Conservation (phyloP, 768 basidiomycete genomes). For the Russula dissimulans region DNA sequence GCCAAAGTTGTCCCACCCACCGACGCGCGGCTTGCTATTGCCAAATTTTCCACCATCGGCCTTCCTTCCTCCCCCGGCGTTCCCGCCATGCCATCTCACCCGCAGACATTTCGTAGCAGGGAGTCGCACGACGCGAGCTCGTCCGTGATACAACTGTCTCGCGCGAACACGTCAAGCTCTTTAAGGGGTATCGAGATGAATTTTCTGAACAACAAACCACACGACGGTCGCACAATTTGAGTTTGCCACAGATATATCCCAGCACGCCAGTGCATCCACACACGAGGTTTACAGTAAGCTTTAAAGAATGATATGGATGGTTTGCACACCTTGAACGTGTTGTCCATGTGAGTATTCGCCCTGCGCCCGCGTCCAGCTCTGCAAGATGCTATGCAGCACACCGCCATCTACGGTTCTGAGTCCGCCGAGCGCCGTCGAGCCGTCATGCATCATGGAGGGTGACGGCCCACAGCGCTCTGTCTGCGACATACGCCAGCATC, state of each 20-base stretch:
- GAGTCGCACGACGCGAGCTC: constrained; percentile 82
- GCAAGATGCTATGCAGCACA: constrained; percentile 40
- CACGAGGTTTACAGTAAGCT: no score
- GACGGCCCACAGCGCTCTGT: no score
- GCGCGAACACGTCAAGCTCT: constrained; percentile 75
- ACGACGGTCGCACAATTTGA: no score
- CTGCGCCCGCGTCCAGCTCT: constrained; percentile 51
- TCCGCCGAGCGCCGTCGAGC: no score
- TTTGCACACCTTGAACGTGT: constrained; percentile 64
- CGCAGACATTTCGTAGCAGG: constrained; percentile 50
- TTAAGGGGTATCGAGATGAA: constrained; percentile 69
- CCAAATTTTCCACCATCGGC: no score
- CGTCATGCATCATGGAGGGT: no score
- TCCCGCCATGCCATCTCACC: constrained; percentile 18
- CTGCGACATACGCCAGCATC: no score
- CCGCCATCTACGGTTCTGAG: background rate
- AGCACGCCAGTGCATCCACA: no score
- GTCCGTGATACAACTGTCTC: constrained; percentile 55
- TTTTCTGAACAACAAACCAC: constrained; percentile 46
- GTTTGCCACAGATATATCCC: no score
- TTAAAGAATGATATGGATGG: no score
- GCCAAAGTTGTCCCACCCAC: no score
- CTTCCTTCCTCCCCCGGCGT: background rate
- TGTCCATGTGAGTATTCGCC: constrained; percentile 70
- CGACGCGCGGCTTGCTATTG: no score